Base-by-base conservation (phyloP, 164 flowering plant genomes). In the Malania oleifera region DNA sequence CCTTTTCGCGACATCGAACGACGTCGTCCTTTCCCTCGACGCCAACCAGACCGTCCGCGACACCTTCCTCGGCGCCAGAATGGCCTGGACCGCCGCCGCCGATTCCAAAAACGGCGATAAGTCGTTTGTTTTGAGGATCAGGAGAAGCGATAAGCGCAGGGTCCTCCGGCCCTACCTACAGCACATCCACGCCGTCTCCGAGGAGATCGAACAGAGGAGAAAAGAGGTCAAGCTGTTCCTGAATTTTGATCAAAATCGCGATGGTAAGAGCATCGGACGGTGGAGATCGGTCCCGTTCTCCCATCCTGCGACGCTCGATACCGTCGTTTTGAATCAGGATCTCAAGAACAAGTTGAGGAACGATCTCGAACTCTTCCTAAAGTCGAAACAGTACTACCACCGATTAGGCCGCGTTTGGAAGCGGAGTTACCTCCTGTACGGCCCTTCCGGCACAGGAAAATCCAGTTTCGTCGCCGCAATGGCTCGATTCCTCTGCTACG, bases 361-460 rank as follows among this genome's bases (percentile, higher is more conserved):
- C 26, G 98, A 88, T 64, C 81, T 88, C 10, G 98, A 88, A 34
- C 38, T 64, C 43, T 88, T 87, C 62, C 25, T 82, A 24, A 91
- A 91, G 50, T 76, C 91, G 14, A 83, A 78, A 37, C 85, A 83
- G 60, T 86, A 86, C 53, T 91, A 82, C 26, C 85, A 91, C 55
- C 71, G 80, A 1, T 56, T 88, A 17, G 98, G 98, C 19, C 87
- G 91, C 3, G 89, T 80, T 29, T 91, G 98, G 96, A 84, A 77
- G 40, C 80, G 98, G 45, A 86, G 93, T 56, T 91, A 84, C 50
- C 73, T 91, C 4, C 66, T 91, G 1, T 71, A 83, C 70, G 98
- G 98, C 8, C 72, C 80, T 0, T 71, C 93, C 19, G 98, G 98
- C 6, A 86, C 96, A 1, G 93, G 96, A 0, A 91, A 91, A 53